Base-by-base conservation (phyloP, 1,139 yeast species). In the Suhomyces coccinellae region DNA sequence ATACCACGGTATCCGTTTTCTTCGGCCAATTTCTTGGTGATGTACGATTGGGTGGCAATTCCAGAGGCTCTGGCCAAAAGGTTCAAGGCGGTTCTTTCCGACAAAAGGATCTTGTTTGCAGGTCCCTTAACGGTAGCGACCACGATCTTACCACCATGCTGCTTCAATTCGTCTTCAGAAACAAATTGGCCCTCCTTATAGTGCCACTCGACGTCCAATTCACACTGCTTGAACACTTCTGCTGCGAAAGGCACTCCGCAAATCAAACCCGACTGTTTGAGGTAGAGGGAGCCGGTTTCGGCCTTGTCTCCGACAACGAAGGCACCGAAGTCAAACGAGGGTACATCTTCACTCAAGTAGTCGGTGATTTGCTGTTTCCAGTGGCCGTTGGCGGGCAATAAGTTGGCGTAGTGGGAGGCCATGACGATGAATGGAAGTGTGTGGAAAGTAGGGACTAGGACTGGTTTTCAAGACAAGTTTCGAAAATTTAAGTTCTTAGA, bases 271-370 rank as follows among this genome's bases (percentile, higher is more conserved):
- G 61, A 68, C 51, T 86, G 86, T 66, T 91, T 91, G 75, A 95
- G 86, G 65, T 80, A 85, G 37, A 91, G 73, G 1, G 88, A 82
- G 2, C 95, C 97, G 1, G 82, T 74, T 60, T 87, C 87, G 9
- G 56, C 59, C 43, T 77, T 83, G 48, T 78, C 76, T 6, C 98
- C 97, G n/a, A 91, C 98, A 1, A 91, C 98, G 60, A 70, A 89
- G 2, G 96, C 98, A 32, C 98, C 98, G 55, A 84, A 87, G 63
- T 91, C 98, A 59, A 91, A 91, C 0, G 95, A 83, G 1, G 98
- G 97, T 5, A 87, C 95, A 59, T 91, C 98, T 59, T 91, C 98
- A 4, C 79, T 71, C 22, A 91, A 72, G 83, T 87, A 91, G 36
- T 71, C 75, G 12, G 90, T 81, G 51, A 91, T 81, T 51, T 84